A percentile compares a stretch with the other conserved stretches of the same genome.
Conservation (phyloP, 371 early-diverging fungal genomes). For the Amoeboaphelidium occidentale region DNA sequence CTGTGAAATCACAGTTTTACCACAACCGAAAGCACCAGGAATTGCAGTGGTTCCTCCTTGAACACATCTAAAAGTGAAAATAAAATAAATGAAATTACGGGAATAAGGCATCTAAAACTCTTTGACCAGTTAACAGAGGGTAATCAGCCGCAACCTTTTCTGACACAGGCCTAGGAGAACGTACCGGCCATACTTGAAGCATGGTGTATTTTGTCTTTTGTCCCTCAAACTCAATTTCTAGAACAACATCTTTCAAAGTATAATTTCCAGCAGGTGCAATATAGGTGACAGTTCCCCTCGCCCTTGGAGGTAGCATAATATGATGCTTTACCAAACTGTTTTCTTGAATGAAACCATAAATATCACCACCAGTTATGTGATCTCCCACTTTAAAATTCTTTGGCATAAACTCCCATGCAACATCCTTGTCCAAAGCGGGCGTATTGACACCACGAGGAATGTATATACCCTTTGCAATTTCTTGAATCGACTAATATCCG, state of each 20-base stretch:
- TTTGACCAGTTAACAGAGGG: slow-evolving; percentile 97
- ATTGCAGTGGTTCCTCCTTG: slow-evolving; percentile 99
- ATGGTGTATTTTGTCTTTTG: slow-evolving; percentile 66
- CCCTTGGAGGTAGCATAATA: slow-evolving; percentile 90
- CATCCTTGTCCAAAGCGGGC: slow-evolving; percentile 75
- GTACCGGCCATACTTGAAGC: slow-evolving; percentile 98
- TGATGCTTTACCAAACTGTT: slow-evolving; percentile 85
- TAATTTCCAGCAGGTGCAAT: slow-evolving; percentile 90
- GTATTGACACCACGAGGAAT: slow-evolving; percentile 98
- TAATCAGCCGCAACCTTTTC: slow-evolving; percentile 90
- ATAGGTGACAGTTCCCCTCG: slow-evolving; percentile 82
- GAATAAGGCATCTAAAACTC: slow-evolving; percentile 97
- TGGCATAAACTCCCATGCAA: slow-evolving; percentile 92
- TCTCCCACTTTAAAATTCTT: slow-evolving; percentile 68
- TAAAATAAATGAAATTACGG: slow-evolving; percentile 30
- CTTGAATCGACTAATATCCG: slow-evolving; percentile 54
- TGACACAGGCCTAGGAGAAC: slow-evolving; percentile 91
- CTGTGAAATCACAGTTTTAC: slow-evolving; percentile 99
- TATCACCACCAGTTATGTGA: slow-evolving; percentile 93
- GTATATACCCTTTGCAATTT: slow-evolving; percentile 81
- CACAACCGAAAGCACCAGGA: slow-evolving; percentile 99
- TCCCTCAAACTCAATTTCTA: slow-evolving; percentile 87
- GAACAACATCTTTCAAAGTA: slow-evolving; percentile 68
- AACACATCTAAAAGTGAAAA: slow-evolving; percentile 39
- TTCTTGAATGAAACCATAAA: slow-evolving; percentile 88